Base-by-base conservation (phyloP, 768 basidiomycete genomes). In the Hygrocybe punicea region DNA sequence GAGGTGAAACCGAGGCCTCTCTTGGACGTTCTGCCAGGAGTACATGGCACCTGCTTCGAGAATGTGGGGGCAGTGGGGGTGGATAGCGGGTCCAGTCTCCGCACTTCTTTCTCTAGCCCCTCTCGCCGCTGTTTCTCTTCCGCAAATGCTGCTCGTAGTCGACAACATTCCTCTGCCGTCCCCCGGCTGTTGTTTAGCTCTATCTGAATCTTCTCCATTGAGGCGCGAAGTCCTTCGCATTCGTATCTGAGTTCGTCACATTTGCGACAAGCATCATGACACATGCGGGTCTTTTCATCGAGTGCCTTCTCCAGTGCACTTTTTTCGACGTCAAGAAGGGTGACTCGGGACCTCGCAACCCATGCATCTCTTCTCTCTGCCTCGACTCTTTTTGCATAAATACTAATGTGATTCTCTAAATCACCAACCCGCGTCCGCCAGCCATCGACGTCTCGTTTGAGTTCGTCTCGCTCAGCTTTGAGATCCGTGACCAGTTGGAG, bases 381-480 rank as follows among this genome's bases (percentile, higher is more conserved):
- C 45, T 93, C 90, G 13, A 92, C 78, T 10, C 88, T 77, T 58
- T 81, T 82, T 23, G 83, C 79, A 50, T 96, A 81, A 36, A 85
- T 73, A 40, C 77, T 74, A 21, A 84, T 71, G 62, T 86, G 85
- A 55, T 82, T 85, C 63, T 96, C 91, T 63, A 91, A 77, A 65
- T 89, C 87, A 13, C 76, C 77, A 47, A 93, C 89, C 21, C 94
- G 80, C 34, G 72, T 78, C 59, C 89, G 80, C 92, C 93, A 96
- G 0, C 88, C 89, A 61, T 93, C 88, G 0, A 93, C 85, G 69
- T 98, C 94, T 51, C 85, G 83, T 69, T 87, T 87, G 51, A 98
- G 77, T 57, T 93, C 88, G 64, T 98, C 95, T 29, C 95, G 79
- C 71, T 98, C 94, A 11, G 86, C 80, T 69, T 93, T 93, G 63